Conservation (phyloP, 495 filamentous ascomycete genomes). For the Aspergillus ostianus region DNA sequence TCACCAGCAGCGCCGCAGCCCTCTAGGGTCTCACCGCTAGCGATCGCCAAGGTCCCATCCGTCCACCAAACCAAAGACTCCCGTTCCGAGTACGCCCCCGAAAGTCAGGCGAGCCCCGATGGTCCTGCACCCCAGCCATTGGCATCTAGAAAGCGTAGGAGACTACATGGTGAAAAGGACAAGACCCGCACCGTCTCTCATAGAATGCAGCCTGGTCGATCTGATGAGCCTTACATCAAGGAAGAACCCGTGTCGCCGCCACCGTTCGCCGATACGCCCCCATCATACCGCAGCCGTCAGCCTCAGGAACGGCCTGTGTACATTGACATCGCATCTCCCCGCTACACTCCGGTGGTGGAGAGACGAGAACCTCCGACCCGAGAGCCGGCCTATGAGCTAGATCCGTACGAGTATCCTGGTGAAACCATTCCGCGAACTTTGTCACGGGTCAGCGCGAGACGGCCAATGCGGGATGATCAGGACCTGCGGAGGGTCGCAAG, state of each 20-base stretch:
- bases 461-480: conserved; percentile 50
- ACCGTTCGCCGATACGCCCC: conserved; percentile 57
- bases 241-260: conserved; percentile 83
- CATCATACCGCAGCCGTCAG: conserved; percentile 41
- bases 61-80: conserved; percentile 33
- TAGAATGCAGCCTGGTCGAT: conserved; percentile 29
- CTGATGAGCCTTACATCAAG: conserved; percentile 68
- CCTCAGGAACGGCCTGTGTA: conserved; percentile 46
- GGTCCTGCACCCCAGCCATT: conserved; percentile 26
- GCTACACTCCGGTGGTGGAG: conserved; percentile 41
- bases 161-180: conserved; percentile 35
- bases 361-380: conserved; percentile 30
- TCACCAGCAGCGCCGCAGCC: conserved; percentile 81
- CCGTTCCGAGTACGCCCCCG: conserved; percentile 25
- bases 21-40: conserved; percentile 74
- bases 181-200: conserved; percentile 28
- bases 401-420: conserved; percentile 37
- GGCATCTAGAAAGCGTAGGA: conserved; percentile 50
- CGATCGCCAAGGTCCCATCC: conserved; percentile 58
- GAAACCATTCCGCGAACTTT: conserved; percentile 38
- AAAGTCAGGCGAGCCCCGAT: conserved; percentile 40
- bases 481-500: conserved; percentile 63
- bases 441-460: conserved; percentile 41
- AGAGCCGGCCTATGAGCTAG: conserved; percentile 36
- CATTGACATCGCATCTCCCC: conserved; percentile 49